Percentiles rank a stretch among this genome's conserved stretches.
Evolutionary conservation across 78 protist genomes (phyloP).

Genomic region (Neovahlkampfia damariscottae): DNA sequence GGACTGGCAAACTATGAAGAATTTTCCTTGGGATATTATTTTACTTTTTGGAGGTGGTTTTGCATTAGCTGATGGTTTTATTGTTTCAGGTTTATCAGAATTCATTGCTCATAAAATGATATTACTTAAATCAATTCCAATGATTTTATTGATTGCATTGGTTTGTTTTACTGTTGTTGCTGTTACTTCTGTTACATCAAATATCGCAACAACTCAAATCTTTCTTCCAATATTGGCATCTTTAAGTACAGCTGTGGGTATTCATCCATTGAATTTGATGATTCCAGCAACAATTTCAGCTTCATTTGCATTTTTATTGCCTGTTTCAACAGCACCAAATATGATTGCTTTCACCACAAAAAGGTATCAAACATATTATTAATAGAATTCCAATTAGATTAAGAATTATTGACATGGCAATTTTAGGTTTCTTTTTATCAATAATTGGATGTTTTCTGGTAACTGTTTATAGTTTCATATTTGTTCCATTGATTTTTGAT

Average conservation of each 20-base stretch:
- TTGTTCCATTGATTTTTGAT: no score
- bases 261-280: background rate
- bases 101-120: background rate
- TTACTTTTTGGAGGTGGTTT: background rate
- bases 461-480: no score
- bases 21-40: background rate
- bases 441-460: no score
- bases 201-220: background rate
- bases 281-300: background rate
- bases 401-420: no score
- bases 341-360: slow-evolving; percentile 1
- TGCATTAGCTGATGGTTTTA: background rate
- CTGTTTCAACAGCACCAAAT: background rate
- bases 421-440: no score
- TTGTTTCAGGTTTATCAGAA: background rate
- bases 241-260: background rate
- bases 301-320: background rate
- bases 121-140: background rate
- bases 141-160: background rate
- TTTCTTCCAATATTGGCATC: background rate
- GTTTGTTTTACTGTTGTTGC: background rate
- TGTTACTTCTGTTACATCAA: background rate
- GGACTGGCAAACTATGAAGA: background rate
- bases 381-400: no score
- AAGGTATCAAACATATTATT: no score